These are phyloP conservation scores for Fusarium brevicatenulatum DNA, from an alignment of 2,329 filamentous ascomycete genomes.

Conservation along the genomic window DNA sequence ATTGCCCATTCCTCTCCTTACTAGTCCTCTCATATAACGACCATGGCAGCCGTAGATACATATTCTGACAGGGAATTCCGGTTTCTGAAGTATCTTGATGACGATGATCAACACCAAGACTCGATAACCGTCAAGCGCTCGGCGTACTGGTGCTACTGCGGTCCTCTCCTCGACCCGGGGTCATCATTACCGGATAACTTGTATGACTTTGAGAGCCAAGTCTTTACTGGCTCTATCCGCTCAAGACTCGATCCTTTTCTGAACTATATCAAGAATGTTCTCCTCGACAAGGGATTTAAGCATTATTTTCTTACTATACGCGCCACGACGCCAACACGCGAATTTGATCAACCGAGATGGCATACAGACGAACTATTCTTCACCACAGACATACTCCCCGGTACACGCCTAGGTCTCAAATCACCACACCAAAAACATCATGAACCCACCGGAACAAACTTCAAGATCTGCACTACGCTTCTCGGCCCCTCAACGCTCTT, in stretches of 20 bases:
- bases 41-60: not conserved
- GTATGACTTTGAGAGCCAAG: conserved; percentile 51
- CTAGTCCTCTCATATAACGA: not conserved
- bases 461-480: conserved; percentile 60
- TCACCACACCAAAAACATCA: not conserved
- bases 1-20: not conserved
- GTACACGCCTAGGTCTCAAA: conserved; percentile 14
- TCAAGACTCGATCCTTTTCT: conserved; percentile 54
- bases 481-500: conserved; percentile 60
- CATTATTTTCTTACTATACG: conserved; percentile 61
- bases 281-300: conserved; percentile 48
- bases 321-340: conserved; percentile 54
- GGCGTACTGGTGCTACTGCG: conserved; percentile 58
- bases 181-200: conserved; percentile 48
- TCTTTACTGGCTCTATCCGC: conserved; percentile 50
- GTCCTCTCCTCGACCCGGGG: conserved; percentile 48
- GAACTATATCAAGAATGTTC: conserved; percentile 50
- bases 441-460: conserved; percentile 48
- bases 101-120: not conserved
- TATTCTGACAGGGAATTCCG: not conserved
- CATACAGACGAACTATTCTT: conserved; percentile 63
- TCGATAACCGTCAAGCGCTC: conserved; percentile 39
- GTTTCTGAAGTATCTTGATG: conserved; percentile 12
- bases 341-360: conserved; percentile 59
- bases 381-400: conserved; percentile 29